Conservation (phyloP, 106 monocot genomes). For the Allium fistulosum region DNA sequence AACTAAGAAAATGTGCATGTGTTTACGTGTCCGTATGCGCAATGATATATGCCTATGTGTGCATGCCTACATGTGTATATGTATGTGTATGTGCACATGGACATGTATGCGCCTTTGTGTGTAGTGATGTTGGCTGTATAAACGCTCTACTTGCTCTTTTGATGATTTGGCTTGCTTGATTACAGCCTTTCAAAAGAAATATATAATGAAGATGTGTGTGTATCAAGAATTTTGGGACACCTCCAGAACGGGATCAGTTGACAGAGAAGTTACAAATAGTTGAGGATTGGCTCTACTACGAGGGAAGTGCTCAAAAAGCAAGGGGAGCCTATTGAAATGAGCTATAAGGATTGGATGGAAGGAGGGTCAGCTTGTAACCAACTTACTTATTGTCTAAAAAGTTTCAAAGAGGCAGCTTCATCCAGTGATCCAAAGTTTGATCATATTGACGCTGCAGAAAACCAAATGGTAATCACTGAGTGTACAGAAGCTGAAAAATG, state of each 20-base stretch:
- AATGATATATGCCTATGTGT: too few species aligned
- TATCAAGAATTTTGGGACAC: conserved; percentile 24
- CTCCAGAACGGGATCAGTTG: conserved; percentile 49
- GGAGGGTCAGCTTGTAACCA: conserved; percentile 55
- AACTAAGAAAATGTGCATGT: too few species aligned
- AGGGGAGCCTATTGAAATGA: conserved; percentile 80
- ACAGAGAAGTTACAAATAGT: conserved; percentile 64
- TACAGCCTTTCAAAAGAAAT: too few species aligned
- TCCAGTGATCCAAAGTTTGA: conserved; percentile 81
- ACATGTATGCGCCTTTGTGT: too few species aligned
- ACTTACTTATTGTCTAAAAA: conserved; percentile 61
- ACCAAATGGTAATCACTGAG: conserved; percentile 81
- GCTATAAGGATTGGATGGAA: conserved; percentile 62
- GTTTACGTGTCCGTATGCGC: too few species aligned
- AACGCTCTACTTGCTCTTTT: too few species aligned
- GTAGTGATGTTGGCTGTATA: too few species aligned
- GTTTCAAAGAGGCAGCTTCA: conserved; percentile 77
- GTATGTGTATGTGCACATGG: too few species aligned
- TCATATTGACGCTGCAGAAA: conserved; percentile 86
- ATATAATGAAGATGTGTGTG: too few species aligned
- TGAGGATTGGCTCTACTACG: conserved; percentile 99
- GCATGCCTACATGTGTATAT: too few species aligned
- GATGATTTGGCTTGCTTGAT: too few species aligned
- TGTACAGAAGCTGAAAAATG: conserved; percentile 67
- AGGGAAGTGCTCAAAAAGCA: conserved; percentile 84